Evolutionary conservation across 805 yeast genomes (phyloP), one percentile per base, ranked within the genome.

Genomic region (Peterozyma xylosa): DNA sequence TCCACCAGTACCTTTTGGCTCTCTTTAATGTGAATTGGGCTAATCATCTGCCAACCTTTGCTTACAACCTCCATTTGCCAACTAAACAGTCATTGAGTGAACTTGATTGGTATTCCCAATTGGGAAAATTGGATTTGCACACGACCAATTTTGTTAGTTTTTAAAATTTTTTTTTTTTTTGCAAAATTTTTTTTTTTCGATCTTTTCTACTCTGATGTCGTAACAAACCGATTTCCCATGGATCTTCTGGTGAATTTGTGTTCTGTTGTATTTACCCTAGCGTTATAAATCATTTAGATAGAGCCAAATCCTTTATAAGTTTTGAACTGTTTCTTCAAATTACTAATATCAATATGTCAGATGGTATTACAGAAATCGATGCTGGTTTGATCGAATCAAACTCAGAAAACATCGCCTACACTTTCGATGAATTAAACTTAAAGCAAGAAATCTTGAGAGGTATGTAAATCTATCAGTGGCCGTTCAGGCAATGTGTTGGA

Each of bases 341-440:
- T 33, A 33, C 35, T 41, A 15, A 18, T 45, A 38, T 39, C 50
- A 65, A 41, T 45, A 74, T 74, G 80, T 56, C 80, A 57, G 86
- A 81, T 72, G 86, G 85, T 62, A 80, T 80, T 62, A 73, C 80
- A 53, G 93, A 86, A 67, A 77, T 86, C 65, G 95, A 85, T 69
- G 70, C 88, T 64, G 79, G 79, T 66, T 78, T 78, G 65, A 89
- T 91, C 65, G 91, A 86, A 75, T 73, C 96, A 73, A 91, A 91
- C 84, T 88, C 90, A 81, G 96, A 90, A 78, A 88, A 89, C 67
- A 89, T 87, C 63, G 81, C 27, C 50, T 63, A 71, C 66, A 62
- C 81, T 33, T 85, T 86, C 67, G 93, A 85, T 53, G 89, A 76
- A 51, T 74, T 85, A 69, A 74, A 81, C 68, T 68, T 85, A 57